These are phyloP conservation scores for Scenedesmus sp. DNA, from an alignment of 163 green algal genomes.

Conservation along the genomic window DNA sequence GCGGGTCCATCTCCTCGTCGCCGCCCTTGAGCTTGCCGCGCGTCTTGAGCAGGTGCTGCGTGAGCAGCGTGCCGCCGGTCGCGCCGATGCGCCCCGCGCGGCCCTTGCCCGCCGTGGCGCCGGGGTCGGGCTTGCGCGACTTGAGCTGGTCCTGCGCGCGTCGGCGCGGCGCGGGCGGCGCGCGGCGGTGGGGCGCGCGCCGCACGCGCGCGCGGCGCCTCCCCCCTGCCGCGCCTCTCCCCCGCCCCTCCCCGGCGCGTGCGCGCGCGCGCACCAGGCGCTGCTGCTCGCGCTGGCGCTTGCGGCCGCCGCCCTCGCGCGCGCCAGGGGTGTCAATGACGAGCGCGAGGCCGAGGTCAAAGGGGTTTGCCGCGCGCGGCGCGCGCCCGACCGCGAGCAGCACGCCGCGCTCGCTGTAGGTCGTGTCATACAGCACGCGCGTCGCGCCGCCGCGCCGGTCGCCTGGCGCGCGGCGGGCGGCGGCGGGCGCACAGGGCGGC, in stretches of 20 bases:
- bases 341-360: slow-evolving; percentile 78
- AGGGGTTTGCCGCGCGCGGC: slow-evolving; percentile 66
- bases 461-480: too few species aligned
- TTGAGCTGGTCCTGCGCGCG: slow-evolving; percentile 54
- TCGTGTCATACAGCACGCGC: slow-evolving; percentile 85
- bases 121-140: slow-evolving; percentile 60
- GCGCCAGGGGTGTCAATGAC: slow-evolving; percentile 91
- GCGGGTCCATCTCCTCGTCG: slow-evolving; percentile 72
- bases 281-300: slow-evolving; percentile 30
- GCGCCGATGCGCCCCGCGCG: slow-evolving; percentile 75
- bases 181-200: too few species aligned
- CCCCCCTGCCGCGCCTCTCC: too few species aligned
- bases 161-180: too few species aligned
- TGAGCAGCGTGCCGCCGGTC: slow-evolving; percentile 85
- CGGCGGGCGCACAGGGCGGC: too few species aligned
- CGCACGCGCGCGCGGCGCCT: too few species aligned
- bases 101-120: slow-evolving; percentile 49
- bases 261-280: background rate
- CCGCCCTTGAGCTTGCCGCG: slow-evolving; percentile 42
- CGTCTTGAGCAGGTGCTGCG: slow-evolving; percentile 86
- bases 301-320: slow-evolving; percentile 58
- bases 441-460: slow-evolving; percentile 76
- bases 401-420: slow-evolving; percentile 75
- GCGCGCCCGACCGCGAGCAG: slow-evolving; percentile 75
- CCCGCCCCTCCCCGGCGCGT: too few species aligned